phyloP scores from a whole-genome alignment of 78 protist genomes.

The Andalucia godoyi region DNA sequence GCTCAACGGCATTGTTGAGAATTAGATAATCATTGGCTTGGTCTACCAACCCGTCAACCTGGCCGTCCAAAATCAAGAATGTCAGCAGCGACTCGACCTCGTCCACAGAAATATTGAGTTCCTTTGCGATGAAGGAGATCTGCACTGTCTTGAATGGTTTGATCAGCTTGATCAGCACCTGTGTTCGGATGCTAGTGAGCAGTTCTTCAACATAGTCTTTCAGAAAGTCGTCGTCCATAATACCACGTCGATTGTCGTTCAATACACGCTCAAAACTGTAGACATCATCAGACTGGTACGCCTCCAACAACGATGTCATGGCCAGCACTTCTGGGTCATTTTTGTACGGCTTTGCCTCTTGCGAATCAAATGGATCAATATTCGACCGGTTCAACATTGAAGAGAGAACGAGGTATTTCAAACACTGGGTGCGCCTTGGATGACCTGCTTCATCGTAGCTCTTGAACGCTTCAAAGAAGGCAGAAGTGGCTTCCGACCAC shows the following conservation, averaged over 20 bases:
- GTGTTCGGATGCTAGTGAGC: slow-evolving; percentile 10
- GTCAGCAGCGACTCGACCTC: slow-evolving; percentile 82
- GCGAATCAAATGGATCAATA: slow-evolving; percentile 86
- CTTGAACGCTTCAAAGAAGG: slow-evolving; percentile 96
- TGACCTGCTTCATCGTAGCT: slow-evolving; percentile 85
- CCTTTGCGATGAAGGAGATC: slow-evolving; percentile 67
- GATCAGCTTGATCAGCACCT: slow-evolving; percentile 64
- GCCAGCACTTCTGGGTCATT: slow-evolving; percentile 85
- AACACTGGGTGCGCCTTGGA: slow-evolving; percentile 70
- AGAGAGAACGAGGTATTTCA: slow-evolving; percentile 82
- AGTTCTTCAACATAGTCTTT: slow-evolving; percentile 66
- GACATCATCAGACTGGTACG: slow-evolving; percentile 54
- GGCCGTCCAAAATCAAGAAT: slow-evolving; percentile 70
- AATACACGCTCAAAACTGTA: slow-evolving; percentile 70
- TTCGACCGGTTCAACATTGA: slow-evolving; percentile 51
- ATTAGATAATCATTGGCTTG: no score
- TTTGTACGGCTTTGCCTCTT: slow-evolving; percentile 86
- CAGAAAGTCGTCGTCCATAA: slow-evolving; percentile 84
- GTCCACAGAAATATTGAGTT: slow-evolving; percentile 43
- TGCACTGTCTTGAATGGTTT: slow-evolving; percentile 82
- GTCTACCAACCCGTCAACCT: slow-evolving; percentile 36
- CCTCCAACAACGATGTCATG: slow-evolving; percentile 67
- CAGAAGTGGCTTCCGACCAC: slow-evolving; percentile 75
- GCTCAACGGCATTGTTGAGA: no score
- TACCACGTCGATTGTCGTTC: slow-evolving; percentile 10